Conservation (phyloP, 805 yeast species). For the Cyberlindnera misumaiensis region DNA sequence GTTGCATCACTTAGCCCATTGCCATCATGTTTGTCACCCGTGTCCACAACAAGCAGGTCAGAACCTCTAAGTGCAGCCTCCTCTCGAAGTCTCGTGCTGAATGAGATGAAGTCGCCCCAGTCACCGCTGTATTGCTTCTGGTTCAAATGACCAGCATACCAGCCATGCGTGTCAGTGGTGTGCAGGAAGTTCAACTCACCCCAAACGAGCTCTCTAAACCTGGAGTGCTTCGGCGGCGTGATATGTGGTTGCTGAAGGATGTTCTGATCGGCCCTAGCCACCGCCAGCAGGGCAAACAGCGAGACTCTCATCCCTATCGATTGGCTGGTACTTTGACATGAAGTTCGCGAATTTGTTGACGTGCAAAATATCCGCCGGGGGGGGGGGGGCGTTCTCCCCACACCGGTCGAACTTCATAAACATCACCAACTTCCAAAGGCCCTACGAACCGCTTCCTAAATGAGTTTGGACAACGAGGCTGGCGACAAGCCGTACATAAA, state of each 20-base stretch:
- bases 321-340: too few relatives aligned
- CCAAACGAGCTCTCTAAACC: constrained; percentile 50
- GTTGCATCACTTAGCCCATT: constrained; percentile 85
- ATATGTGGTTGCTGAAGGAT: constrained; percentile 24
- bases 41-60: constrained; percentile 72
- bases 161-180: constrained; percentile 96
- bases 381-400: too few relatives aligned
- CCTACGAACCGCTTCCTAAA: too few relatives aligned
- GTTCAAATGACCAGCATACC: constrained; percentile 86
- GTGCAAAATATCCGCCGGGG: too few relatives aligned
- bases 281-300: not conserved
- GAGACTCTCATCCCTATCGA: not conserved
- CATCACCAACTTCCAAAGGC: too few relatives aligned
- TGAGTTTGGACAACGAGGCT: not conserved
- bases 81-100: constrained; percentile 43
- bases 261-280: not conserved
- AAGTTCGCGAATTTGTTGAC: too few relatives aligned
- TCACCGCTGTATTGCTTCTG: constrained; percentile 75
- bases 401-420: too few relatives aligned
- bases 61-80: constrained; percentile 38
- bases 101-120: constrained; percentile 88
- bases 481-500: constrained; percentile 6
- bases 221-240: constrained; percentile 26
- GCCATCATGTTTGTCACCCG: constrained; percentile 95
- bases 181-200: constrained; percentile 81